Base-by-base conservation (phyloP, 2,329 filamentous ascomycete genomes). In the Fusarium albidum region DNA sequence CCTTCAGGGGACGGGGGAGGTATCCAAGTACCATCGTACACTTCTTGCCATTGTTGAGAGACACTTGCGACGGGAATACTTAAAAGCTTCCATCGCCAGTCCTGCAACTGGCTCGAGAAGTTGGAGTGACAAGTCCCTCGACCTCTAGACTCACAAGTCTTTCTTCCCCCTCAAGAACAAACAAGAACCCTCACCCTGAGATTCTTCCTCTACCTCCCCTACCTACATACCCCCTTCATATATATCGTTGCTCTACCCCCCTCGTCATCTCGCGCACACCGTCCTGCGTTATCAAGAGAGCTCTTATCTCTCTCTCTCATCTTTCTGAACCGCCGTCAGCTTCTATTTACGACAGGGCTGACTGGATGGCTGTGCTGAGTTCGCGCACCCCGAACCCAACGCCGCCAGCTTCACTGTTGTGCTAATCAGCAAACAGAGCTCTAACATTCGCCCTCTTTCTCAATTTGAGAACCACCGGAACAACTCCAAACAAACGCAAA, bases 361-460 rank as follows among this genome's bases (percentile, higher is more conserved):
- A 67, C 62, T 61, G 65, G 55, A 68, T 68, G 65, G 65, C 65
- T 68, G 63, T 67, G 57, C 54, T 67, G 65, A 67, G 63, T 68
- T 63, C 61, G 65, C 54, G 42, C 61, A 63, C 64, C 44, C 56
- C 47, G 43, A 25, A 55, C 49, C 39, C 54, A 43, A 49, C 55
- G 53, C 54, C 55, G 53, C 54, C 57, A 67, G 49, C 55, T 53
- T 51, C 59, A 52, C 63, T 57, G 57, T 68, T 57, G 57, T 68
- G 65, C 65, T 68, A 68, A 68, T 52, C 53, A 44, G 31, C 35
- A 21, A 61, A 55, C 61, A 63, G 55, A 68, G 67, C 57, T 65
- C 54, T 64, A 64, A 57, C 45, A 52, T 37, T 21, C 35, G 51
- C 31, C 45, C 39, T 42, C 45, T 38, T 38, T 64, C 61, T 66